Evolutionary conservation across 73 alveolate species (phyloP).

Genomic region (Paramecium pentaurelia): DNA sequence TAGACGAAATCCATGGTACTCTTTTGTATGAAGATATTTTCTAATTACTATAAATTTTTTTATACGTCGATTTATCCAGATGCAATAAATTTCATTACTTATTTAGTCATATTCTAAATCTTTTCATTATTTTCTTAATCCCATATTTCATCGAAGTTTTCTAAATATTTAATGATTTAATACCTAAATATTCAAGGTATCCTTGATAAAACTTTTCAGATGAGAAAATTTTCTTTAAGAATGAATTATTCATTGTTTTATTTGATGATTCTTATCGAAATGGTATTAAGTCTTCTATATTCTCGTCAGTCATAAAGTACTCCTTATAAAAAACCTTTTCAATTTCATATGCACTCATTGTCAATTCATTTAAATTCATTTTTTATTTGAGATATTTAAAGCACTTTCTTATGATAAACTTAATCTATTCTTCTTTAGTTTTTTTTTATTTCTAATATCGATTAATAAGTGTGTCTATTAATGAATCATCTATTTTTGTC

Average conservation of each 20-base stretch:
- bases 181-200: constrained; percentile 8
- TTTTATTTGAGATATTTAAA: constrained; percentile 50
- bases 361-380: constrained; percentile 47
- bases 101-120: constrained; percentile 8
- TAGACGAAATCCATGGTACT: constrained; percentile 27
- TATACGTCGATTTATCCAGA: constrained; percentile 22
- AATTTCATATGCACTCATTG: constrained; percentile 35
- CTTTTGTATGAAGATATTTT: constrained; percentile 4
- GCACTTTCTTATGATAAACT: constrained; percentile 55
- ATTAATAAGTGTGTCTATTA: neutral
- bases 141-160: constrained; percentile 35
- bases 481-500: neutral
- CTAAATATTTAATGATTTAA: neutral
- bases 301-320: neutral
- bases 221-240: constrained; percentile 8
- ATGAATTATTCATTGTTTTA: constrained; percentile 7
- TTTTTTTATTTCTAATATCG: constrained; percentile 10
- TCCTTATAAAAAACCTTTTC: constrained; percentile 18
- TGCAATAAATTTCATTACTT: neutral
- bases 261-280: constrained; percentile 1
- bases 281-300: constrained; percentile 16
- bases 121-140: constrained; percentile 39
- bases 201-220: constrained; percentile 19
- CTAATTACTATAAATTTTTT: neutral
- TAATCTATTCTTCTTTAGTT: constrained; percentile 58